A percentile compares a stretch with the other conserved stretches of the same genome.
These are phyloP conservation scores for Sporothrix dimorphospora DNA, from an alignment of 2,329 filamentous ascomycete genomes.

Conservation along the genomic window DNA sequence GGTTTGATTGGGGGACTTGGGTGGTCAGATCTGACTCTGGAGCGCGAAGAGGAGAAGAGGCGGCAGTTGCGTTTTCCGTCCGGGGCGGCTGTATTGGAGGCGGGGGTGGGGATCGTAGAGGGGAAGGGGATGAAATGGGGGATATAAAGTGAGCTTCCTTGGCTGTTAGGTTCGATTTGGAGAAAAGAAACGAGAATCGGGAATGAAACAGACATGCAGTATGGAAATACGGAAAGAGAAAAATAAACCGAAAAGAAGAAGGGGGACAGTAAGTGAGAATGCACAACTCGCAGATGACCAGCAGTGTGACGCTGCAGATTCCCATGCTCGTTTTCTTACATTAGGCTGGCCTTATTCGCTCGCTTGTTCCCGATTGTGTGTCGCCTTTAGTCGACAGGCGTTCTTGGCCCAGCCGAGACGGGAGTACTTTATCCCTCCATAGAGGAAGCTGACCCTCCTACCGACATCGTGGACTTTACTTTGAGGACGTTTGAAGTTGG, in stretches of 20 bases:
- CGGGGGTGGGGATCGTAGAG: conserved; percentile 3
- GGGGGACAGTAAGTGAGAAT: not conserved
- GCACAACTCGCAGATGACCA: not conserved
- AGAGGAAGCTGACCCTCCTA: not conserved
- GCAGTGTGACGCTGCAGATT: not conserved
- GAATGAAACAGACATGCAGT: not conserved
- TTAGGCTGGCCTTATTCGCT: conserved; percentile 9
- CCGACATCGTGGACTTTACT: not conserved
- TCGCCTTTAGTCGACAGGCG: not conserved
- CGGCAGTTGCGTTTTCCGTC: conserved; percentile 14
- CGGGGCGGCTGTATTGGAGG: conserved; percentile 20
- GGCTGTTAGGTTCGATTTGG: not conserved
- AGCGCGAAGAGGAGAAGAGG: not conserved
- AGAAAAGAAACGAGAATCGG: not conserved
- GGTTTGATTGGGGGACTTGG: not conserved
- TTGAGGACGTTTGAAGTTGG: not conserved
- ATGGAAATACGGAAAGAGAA: conserved; percentile 23
- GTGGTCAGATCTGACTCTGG: not conserved
- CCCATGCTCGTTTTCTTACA: not conserved
- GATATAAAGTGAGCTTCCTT: not conserved
- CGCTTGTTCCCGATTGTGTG: conserved; percentile 23
- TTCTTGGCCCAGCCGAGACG: not conserved
- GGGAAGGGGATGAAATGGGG: not conserved
- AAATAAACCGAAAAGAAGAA: not conserved
- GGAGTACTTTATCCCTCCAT: conserved; percentile 17